Evolutionary conservation across 1,284 basidiomycete genomes (phyloP).

Genomic region (Apiotrichum laibachii): DNA sequence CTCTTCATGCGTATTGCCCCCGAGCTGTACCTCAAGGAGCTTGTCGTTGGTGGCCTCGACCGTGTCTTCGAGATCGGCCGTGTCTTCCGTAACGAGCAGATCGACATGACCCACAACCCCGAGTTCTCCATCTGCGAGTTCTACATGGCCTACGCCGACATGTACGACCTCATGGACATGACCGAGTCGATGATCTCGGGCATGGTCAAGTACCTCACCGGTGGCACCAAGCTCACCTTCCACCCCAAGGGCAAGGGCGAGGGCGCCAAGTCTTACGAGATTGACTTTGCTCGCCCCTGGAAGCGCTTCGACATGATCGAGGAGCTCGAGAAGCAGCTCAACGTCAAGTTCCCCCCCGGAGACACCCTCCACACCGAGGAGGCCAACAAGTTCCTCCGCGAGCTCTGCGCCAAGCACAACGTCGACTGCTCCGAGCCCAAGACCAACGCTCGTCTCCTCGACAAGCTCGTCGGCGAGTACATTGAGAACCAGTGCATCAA

Average conservation of each 20-base stretch:
- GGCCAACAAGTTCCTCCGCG: constrained; percentile 83
- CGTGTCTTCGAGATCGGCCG: constrained; percentile 98
- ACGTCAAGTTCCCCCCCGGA: constrained; percentile 88
- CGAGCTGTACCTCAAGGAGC: constrained; percentile 96
- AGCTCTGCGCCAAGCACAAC: constrained; percentile 85
- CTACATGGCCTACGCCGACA: constrained; percentile 99
- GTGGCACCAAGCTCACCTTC: constrained; percentile 77
- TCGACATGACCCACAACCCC: constrained; percentile 96
- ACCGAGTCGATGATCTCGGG: constrained; percentile 91
- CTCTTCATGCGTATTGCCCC: constrained; percentile 98
- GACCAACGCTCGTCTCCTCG: constrained; percentile 90
- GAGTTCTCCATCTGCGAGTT: constrained; percentile 99
- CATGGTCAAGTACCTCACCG: constrained; percentile 84
- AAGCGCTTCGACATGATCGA: constrained; percentile 98
- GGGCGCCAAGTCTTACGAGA: constrained; percentile 62
- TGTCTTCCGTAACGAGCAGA: constrained; percentile 97
- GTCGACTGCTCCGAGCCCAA: constrained; percentile 97
- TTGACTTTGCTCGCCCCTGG: constrained; percentile 96
- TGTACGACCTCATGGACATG: constrained; percentile 98
- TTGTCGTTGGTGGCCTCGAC: constrained; percentile 94
- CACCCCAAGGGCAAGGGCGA: constrained; percentile 89
- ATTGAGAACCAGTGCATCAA: constrained; percentile 97
- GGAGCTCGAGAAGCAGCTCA: constrained; percentile 91
- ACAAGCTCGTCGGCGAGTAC: constrained; percentile 98
- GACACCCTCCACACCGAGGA: constrained; percentile 85